Base-by-base conservation (phyloP, 176 grass and related monocot species). In the Oryza punctata region DNA sequence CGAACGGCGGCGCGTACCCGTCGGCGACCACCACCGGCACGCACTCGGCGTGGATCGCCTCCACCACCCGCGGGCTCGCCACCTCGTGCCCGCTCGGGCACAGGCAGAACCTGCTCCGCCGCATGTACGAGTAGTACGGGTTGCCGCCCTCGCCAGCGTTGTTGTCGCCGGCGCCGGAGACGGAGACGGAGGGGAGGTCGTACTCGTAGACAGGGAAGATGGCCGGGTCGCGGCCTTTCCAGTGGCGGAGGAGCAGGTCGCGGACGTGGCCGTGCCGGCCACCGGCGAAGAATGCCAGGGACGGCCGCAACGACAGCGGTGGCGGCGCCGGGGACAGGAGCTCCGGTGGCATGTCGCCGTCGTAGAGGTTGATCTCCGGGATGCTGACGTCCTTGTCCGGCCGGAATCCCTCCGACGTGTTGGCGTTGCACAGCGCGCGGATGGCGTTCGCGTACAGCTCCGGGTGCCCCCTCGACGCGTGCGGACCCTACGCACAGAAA, bases 31-130 rank as follows among this genome's bases (percentile, higher is more conserved):
- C n/a, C n/a, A 94, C 89, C 1, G 91, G 94, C 9, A 94, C 83
- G 69, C 94, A 97, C 24, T 87, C 94, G 8, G 88, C 90, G 38
- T 86, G 92, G 84, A 97, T 87, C 30, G 94, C 85, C 83, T 97
- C 94, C 38, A 94, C 94, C 43, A 97, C 77, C 15, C 91, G 70
- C 52, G 89, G 87, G 82, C 91, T 97, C 63, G 94, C 91, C 65
- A 97, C 94, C 89, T 94, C 87, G 54, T 72, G 75, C 65, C 91
- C 85, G 71, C 94, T 97, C 5, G 91, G 94, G 87, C 91, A 97
- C 41, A 94, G 80, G 77, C 94, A 97, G 85, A 97, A 94, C 16
- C 91, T 47, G 87, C 26, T 91, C 85, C 73, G 63, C 60, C 85
- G 80, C 89, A 94, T 88, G 83, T 61, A 90, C 0, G 54, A 41